Conservation (phyloP, 2,329 filamentous ascomycete species). For the Monilinia vaccinii-corymbosi region DNA sequence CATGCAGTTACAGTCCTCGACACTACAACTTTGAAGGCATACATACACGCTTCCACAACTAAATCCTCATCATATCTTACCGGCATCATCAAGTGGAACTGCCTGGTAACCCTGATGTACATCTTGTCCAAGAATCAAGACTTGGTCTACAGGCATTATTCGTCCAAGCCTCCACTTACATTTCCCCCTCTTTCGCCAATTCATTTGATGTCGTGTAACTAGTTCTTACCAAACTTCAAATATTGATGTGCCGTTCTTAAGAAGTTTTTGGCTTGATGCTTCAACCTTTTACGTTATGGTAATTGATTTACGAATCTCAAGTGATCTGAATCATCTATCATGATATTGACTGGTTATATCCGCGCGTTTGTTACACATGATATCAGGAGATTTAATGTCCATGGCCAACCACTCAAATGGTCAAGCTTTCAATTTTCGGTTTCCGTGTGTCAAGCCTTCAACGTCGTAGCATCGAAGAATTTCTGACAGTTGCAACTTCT, state of each 20-base stretch:
- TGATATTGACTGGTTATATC: background rate
- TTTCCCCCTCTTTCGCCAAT: background rate
- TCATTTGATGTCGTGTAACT: background rate
- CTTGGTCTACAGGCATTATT: background rate
- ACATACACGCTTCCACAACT: background rate
- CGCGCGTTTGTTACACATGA: background rate
- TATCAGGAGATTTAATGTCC: background rate
- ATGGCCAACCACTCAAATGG: background rate
- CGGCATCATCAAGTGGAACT: background rate
- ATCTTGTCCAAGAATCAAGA: background rate
- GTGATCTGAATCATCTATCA: background rate
- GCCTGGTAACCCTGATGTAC: background rate
- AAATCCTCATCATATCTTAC: background rate
- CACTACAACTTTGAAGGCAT: no score
- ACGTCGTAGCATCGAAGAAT: background rate
- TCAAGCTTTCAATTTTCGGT: background rate
- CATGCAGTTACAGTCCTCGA: background rate
- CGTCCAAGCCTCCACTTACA: background rate
- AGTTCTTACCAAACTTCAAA: background rate
- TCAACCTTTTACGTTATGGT: background rate
- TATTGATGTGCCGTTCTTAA: no score
- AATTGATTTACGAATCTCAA: background rate
- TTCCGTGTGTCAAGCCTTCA: background rate
- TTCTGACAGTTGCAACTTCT: background rate
- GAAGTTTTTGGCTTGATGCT: background rate